phyloP scores from a whole-genome alignment of 2,329 filamentous ascomycete genomes.

The Exophiala xenobiotica region DNA sequence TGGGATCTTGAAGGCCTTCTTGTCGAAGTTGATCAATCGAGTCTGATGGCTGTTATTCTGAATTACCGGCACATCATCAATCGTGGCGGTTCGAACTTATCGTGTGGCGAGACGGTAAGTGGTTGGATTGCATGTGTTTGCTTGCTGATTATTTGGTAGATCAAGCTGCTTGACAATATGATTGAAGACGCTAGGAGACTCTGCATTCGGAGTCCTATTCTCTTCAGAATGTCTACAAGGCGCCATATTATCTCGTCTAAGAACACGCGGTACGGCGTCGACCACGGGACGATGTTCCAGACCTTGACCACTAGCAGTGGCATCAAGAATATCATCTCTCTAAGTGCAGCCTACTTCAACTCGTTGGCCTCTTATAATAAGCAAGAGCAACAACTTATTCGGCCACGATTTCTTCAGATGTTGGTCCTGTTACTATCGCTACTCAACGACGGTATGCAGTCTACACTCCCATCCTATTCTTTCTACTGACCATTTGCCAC shows the following conservation, averaged over 20 bases:
- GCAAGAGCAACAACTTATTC: conserved; percentile 26
- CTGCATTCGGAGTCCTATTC: conserved; percentile 29
- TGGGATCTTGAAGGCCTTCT: conserved; percentile 33
- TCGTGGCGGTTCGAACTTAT: conserved; percentile 27
- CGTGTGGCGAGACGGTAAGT: conserved; percentile 26
- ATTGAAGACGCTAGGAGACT: conserved; percentile 34
- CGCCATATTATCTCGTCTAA: conserved; percentile 28
- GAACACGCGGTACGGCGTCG: conserved; percentile 33
- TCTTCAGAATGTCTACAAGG: conserved; percentile 32
- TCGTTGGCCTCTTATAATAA: conserved; percentile 22
- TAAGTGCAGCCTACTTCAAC: conserved; percentile 31
- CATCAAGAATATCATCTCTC: conserved; percentile 32
- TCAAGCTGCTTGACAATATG: conserved; percentile 31
- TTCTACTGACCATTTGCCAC: not conserved
- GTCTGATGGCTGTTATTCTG: conserved; percentile 25
- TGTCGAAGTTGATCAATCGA: conserved; percentile 25
- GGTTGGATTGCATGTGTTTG: not conserved
- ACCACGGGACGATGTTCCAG: conserved; percentile 28
- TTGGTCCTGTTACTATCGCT: conserved; percentile 30
- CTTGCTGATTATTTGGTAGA: conserved; percentile 3
- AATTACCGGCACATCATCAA: conserved; percentile 27
- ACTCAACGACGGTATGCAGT: conserved; percentile 33
- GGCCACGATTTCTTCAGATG: conserved; percentile 32
- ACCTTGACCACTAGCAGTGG: conserved; percentile 33
- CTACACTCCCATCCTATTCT: too few relatives aligned